phyloP scores from a whole-genome alignment of 352 stramenopile species.

The Phytophthora fragariaefolia region DNA sequence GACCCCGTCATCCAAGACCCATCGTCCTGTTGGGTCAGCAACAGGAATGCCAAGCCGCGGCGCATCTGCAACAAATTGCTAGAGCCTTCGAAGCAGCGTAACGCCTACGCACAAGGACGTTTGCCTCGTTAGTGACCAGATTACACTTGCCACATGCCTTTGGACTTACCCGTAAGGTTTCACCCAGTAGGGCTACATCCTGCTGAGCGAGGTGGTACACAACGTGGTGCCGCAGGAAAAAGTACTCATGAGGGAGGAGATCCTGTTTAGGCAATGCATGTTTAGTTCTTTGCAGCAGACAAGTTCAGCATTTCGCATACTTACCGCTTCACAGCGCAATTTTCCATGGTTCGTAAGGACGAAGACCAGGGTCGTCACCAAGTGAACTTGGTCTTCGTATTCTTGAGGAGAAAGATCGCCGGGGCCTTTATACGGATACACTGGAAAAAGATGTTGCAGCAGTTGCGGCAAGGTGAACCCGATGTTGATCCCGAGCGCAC shows the following conservation, averaged over 20 bases:
- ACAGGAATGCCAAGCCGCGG: conserved; percentile 71
- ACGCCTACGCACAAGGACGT: conserved; percentile 46
- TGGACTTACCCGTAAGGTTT: conserved; percentile 66
- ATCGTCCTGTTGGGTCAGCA: conserved; percentile 63
- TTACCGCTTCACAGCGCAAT: conserved; percentile 71
- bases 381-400: conserved; percentile 85
- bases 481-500: conserved; percentile 61
- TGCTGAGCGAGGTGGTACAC: conserved; percentile 78
- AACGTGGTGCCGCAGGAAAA: conserved; percentile 88
- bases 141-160: background rate
- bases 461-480: conserved; percentile 76
- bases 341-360: conserved; percentile 86
- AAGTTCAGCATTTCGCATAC: background rate
- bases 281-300: too few species aligned
- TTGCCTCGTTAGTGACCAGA: background rate
- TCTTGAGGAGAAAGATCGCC: conserved; percentile 62
- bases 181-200: conserved; percentile 71
- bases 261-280: too few species aligned
- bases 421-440: conserved; percentile 89
- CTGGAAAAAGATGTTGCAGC: conserved; percentile 68
- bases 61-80: conserved; percentile 74
- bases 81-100: conserved; percentile 75
- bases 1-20: conserved; percentile 54
- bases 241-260: conserved; percentile 91
- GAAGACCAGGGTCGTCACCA: conserved; percentile 88